Evolutionary conservation across 2,329 filamentous ascomycete species (phyloP), one percentile per base, ranked within the genome.

Genomic region (Calonectria ilicicola): DNA sequence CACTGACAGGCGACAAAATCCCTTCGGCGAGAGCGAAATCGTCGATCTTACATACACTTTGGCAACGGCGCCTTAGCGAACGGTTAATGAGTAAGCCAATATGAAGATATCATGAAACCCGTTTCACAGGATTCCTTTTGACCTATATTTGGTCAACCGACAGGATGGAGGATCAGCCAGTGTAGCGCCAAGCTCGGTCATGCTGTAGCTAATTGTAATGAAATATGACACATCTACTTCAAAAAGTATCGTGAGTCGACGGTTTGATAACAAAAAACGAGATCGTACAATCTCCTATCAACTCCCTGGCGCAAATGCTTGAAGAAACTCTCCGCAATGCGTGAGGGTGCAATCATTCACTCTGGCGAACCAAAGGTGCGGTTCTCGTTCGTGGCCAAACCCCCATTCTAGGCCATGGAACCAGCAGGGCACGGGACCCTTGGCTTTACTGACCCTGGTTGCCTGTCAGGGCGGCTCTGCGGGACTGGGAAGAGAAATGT

Each of bases 41-140:
- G 75, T 76, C 73, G 73, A 76, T 77, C 76, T 70, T 75, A 70
- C 70, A 73, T 75, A 70, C 70, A 73, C 69, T 73, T 76, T 77
- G 53, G 69, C 47, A 72, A 47, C 26, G 66, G 69, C 29, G n/a
- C 26, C 38, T 27, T 35, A 65, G 29, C 53, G 53, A 38, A 38
- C 53, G 9, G 3, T 32, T 15, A 7, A 58, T 58, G 53, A 58
- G 29, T 58, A 58, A 58, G 53, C 21, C 53, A 23, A n/a, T 19
- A 26, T 23, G 35, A 38, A 58, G n/a, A 56, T 60, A 23, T 64
- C 60, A 53, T 72, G 74, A 74, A 74, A 70, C 64, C 65, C 56
- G 29, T 58, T 19, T 38, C 29, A 58, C 23, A 23, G 53, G 53
- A 38, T 58, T 38, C 29, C 32, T 35, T 32, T 17, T 21, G 9